Base-by-base conservation (phyloP, 495 filamentous ascomycete genomes). In the Amorphotheca resinae region DNA sequence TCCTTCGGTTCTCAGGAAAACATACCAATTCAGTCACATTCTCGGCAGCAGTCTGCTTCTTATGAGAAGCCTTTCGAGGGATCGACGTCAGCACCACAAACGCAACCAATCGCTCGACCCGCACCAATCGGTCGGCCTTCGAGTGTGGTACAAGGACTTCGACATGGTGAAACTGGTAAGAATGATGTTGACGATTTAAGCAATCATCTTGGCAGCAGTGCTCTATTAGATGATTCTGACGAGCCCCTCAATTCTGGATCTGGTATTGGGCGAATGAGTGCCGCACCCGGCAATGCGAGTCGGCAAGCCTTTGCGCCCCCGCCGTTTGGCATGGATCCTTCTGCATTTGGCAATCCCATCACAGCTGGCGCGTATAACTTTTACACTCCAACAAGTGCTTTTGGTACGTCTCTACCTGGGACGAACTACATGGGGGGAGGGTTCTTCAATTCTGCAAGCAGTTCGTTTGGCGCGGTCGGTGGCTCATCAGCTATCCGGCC, bases 141-240 rank as follows among this genome's bases (percentile, higher is more conserved):
- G 16, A 96, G 87, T 60, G 77, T 80, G 15, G 66, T 69, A 15
- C 66, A 72, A 33, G 59, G 69, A 12, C 64, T 59, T 18, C 64
- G 67, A 33, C 66, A 70, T 16, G 59, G 41, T 9, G 18, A 49
- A 11, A 6, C 9, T 8, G 42, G 38, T 9, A 43, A 65, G 30
- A 66, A 61, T 33, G 62, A 82, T 42, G 53, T 83, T 26, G 86
- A 95, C 42, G 76, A 87, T 41, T 64, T 93, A 34, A 83, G 76
- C 43, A 72, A 77, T 38, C 85, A 88, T 56, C 71, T 98, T n/a
- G 93, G 91, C 8, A 95, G 89, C 62, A 87, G 81, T 58, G 89
- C 88, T 7, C 66, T 98, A n/a, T 67, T 95, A 28, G 88, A 93
- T 52, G 87, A 93, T 55, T 72, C 67, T 14, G 77, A 86, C 45